phyloP scores from a whole-genome alignment of 805 yeast species.

The Pichia gijzeniarum region DNA sequence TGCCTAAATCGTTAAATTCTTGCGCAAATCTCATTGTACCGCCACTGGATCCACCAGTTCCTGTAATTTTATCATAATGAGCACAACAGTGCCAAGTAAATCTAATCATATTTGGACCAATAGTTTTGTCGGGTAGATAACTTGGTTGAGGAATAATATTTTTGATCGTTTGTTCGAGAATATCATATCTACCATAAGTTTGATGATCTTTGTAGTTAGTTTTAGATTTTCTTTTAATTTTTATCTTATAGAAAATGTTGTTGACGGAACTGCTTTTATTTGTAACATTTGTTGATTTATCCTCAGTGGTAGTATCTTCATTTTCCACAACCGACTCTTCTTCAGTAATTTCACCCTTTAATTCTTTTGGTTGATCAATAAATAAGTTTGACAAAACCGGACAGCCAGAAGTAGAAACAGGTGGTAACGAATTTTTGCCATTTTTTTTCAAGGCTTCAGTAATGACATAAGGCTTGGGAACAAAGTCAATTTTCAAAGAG shows the following conservation, averaged over 20 bases:
- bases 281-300: background rate
- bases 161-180: slow-evolving; percentile 33
- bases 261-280: slow-evolving; percentile 10
- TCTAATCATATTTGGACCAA: slow-evolving; percentile 74
- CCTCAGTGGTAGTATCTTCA: no score
- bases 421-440: background rate
- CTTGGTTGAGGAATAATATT: slow-evolving; percentile 30
- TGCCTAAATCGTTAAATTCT: slow-evolving; percentile 52
- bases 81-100: slow-evolving; percentile 86
- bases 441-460: slow-evolving; percentile 7
- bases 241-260: slow-evolving; percentile 23
- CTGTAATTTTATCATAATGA: slow-evolving; percentile 55
- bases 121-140: slow-evolving; percentile 56
- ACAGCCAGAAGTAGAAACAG: background rate
- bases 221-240: slow-evolving; percentile 21
- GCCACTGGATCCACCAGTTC: slow-evolving; percentile 62
- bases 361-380: background rate
- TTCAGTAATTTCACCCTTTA: background rate
- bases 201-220: slow-evolving; percentile 16
- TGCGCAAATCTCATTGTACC: slow-evolving; percentile 57
- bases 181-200: slow-evolving; percentile 27
- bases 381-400: slow-evolving; percentile 9
- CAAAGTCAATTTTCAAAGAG: slow-evolving; percentile 2
- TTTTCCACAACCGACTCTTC: background rate
- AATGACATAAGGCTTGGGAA: slow-evolving; percentile 14